Evolutionary conservation across 176 grass and related monocot species (phyloP), one percentile per base, ranked within the genome.

Genomic region (Musa acuminata): DNA sequence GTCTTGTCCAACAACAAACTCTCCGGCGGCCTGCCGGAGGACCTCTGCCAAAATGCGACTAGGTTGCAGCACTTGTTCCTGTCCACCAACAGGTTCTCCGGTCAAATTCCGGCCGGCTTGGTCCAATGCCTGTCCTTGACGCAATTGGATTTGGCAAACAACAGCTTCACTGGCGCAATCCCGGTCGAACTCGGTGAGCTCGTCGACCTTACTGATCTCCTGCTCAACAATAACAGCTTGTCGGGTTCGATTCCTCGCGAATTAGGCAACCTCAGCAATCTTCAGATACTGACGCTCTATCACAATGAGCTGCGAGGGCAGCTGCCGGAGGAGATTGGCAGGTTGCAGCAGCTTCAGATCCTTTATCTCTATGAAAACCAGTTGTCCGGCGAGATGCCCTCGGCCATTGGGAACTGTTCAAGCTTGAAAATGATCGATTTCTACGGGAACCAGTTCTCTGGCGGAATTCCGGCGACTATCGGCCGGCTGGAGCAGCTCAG

Each of bases 351-450:
- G 62, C 86, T 99, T 23, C 63, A 94, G 84, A 82, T 22, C 52
- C 80, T 94, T 5, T 99, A 84, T 73, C 53, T 94, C 51, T 99
- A 99, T 78, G 95, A 98, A 72, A 98, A 98, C 78, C 86, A 93
- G 81, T 87, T 98, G 11, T 3, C 72, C 20, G 90, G 95, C 13
- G 75, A 72, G 60, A 87, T 98, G 75, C 95, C 95, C 22, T 82
- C 17, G 55, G 76, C 90, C 3, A 98, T 98, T 55, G 95, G 90
- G 8, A 84, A 87, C 52, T 98, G 95, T 72, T 52, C 86, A 13
- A 82, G 72, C 73, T 65, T 98, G 73, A 86, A 94, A 74, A 85
- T 85, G 90, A 70, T 98, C 14, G 95, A 94, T 35, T 83, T 99
- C 58, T 99, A 89, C 19, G 95, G 95, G 60, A 99, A 99, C 73